phyloP scores from a whole-genome alignment of 306 rosid species.

The Cercis canadensis region DNA sequence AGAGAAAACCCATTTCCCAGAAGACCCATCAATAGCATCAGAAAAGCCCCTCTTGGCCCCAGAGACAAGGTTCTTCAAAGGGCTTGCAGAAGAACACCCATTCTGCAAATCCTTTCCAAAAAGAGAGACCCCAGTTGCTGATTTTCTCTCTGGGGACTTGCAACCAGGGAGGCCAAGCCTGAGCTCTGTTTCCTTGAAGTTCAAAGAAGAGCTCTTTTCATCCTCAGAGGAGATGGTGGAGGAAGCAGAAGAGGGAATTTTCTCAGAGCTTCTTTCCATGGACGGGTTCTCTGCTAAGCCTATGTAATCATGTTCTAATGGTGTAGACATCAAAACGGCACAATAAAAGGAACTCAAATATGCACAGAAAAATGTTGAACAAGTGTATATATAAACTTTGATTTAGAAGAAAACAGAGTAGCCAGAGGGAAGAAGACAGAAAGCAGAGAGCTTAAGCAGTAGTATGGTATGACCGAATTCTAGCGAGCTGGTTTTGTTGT shows the following conservation, averaged over 20 bases:
- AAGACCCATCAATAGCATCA: constrained; percentile 68
- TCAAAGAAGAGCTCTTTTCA: constrained; percentile 53
- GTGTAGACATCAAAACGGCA: constrained; percentile 62
- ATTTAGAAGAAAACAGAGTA: constrained; percentile 1
- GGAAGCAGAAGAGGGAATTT: constrained; percentile 53
- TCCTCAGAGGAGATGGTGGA: constrained; percentile 54
- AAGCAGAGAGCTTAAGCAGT: constrained; percentile 30
- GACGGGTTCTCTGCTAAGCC: constrained; percentile 66
- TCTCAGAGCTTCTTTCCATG: constrained; percentile 68
- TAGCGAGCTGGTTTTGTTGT: constrained; percentile 51
- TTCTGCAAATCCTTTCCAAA: constrained; percentile 75
- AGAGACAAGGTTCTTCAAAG: constrained; percentile 55
- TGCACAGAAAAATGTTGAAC: constrained; percentile 12
- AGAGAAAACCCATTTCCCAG: constrained; percentile 77
- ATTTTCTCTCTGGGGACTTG: constrained; percentile 69
- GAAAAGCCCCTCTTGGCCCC: constrained; percentile 86
- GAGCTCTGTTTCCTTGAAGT: constrained; percentile 88
- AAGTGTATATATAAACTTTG: neutral
- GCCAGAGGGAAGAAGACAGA: neutral
- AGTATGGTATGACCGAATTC: constrained; percentile 13
- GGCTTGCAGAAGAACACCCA: constrained; percentile 46
- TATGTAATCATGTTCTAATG: constrained; percentile 81
- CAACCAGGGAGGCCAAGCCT: constrained; percentile 92
- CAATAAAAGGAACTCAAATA: constrained; percentile 12
- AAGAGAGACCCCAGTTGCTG: constrained; percentile 53